Conservation (phyloP, 164 flowering plant genomes). For the Berberis vulgaris region DNA sequence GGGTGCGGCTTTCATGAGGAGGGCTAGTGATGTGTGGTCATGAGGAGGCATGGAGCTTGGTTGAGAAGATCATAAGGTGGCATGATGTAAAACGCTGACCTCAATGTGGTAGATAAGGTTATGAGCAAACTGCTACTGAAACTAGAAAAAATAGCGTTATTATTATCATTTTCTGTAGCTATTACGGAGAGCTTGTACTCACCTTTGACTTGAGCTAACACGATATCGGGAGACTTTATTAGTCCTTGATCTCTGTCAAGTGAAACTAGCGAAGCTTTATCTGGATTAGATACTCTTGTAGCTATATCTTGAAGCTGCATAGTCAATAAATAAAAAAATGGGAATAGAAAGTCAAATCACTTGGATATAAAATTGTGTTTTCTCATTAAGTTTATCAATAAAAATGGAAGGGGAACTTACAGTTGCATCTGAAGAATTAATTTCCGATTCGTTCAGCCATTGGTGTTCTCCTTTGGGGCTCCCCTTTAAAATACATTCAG, state of each 20-base stretch:
- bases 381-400: no score
- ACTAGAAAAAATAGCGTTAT: no score
- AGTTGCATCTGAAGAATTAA: constrained; percentile 14
- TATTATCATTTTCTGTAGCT: no score
- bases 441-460: constrained; percentile 13
- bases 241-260: constrained; percentile 15
- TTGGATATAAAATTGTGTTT: neutral
- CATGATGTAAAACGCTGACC: no score
- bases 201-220: constrained; percentile 19
- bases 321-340: constrained; percentile 1
- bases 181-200: constrained; percentile 7
- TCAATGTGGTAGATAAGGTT: no score
- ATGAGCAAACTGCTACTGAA: no score
- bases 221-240: constrained; percentile 5
- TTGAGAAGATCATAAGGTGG: no score
- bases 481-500: constrained; percentile 8
- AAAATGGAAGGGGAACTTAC: constrained; percentile 30
- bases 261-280: constrained; percentile 13
- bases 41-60: no score
- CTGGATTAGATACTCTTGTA: constrained; percentile 8
- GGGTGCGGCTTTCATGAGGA: no score
- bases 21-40: no score
- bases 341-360: neutral
- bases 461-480: constrained; percentile 17
- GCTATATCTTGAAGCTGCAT: constrained; percentile 10